Conservation (phyloP, 2,329 filamentous ascomycete species). For the Bimuria novae-zelandiae region DNA sequence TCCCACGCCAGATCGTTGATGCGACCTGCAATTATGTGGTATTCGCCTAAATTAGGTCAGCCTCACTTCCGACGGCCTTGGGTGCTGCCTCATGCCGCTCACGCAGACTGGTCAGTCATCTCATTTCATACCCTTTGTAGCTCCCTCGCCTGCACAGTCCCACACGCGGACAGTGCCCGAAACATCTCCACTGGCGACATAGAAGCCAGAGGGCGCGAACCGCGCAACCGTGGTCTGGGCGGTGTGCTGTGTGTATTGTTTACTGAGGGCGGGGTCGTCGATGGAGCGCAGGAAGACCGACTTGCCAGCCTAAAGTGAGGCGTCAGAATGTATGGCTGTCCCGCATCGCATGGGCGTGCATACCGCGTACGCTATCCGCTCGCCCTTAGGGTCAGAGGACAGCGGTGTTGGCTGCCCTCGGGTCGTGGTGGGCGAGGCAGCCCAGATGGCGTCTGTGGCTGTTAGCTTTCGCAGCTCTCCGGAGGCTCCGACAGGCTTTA, state of each 20-base stretch:
- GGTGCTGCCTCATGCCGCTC: neutral
- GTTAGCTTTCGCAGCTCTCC: neutral
- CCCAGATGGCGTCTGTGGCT: constrained; percentile 72
- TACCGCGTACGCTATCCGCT: constrained; percentile 91
- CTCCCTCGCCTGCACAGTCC: constrained; percentile 84
- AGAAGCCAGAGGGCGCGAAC: constrained; percentile 93
- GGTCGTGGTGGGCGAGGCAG: constrained; percentile 79
- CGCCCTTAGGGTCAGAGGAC: constrained; percentile 84
- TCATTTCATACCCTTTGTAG: constrained; percentile 70
- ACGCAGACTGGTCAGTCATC: neutral
- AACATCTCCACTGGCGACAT: constrained; percentile 88
- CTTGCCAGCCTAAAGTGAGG: constrained; percentile 76
- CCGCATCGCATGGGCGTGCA: constrained; percentile 32
- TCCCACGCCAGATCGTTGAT: constrained; percentile 99
- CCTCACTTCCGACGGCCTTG: constrained; percentile 18
- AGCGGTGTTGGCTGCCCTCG: constrained; percentile 89
- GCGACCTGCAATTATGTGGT: constrained; percentile 88
- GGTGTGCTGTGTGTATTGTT: constrained; percentile 92
- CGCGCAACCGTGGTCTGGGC: constrained; percentile 87
- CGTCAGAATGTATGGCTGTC: constrained; percentile 11
- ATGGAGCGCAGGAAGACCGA: constrained; percentile 95
- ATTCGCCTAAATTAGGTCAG: constrained; percentile 67
- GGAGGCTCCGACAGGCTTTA: neutral
- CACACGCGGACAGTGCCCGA: constrained; percentile 86
- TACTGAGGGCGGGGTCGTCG: constrained; percentile 80